Base-by-base conservation (phyloP, 1,284 basidiomycete genomes). In the Meira nashicola region DNA sequence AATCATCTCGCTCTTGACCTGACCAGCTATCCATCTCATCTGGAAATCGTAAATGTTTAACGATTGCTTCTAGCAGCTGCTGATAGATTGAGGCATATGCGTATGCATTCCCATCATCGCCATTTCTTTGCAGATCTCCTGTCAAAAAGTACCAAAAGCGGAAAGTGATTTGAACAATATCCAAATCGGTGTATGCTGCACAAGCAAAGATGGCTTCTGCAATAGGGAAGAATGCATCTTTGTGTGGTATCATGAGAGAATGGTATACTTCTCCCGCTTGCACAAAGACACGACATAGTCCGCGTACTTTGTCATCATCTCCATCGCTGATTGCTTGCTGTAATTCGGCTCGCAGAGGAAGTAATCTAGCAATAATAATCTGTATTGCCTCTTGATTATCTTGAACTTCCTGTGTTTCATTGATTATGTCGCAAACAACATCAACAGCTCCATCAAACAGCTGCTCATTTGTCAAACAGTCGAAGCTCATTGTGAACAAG, bases 101-200 rank as follows among this genome's bases (percentile, higher is more conserved):
- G 67, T 58, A 50, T 8, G 69, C 64, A 40, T 57, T 54, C 11
- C 63, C 57, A 10, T 69, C 71, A 7, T 73, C 73, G 33, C 71
- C 69, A 25, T 51, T 54, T 14, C 57, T 61, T 10, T 14, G 17
- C 8, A 58, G 54, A n/a, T 55, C 62, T 1, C 62, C 54, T 11
- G 74, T 70, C n/a, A 77, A 62, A n/a, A 76, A 62, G 85, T 92
- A 93, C 95, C 95, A 99, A 83, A 98, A 98, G 47, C 89, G 87
- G 83, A 98, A 96, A 8, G 95, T 98, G 80, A 98, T 95, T 14
- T 89, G 90, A 39, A 96, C 94, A 73, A 98, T 89, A 78, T 98
- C 95, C 59, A 98, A 86, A 76, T 97, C 92, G 38, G 86, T 85
- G 80, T 92, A 95, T 0, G 90, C 88, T 14, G 95, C 89, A 77